Base-by-base conservation (phyloP, 179 eudicot species). In the Silene coronaria region DNA sequence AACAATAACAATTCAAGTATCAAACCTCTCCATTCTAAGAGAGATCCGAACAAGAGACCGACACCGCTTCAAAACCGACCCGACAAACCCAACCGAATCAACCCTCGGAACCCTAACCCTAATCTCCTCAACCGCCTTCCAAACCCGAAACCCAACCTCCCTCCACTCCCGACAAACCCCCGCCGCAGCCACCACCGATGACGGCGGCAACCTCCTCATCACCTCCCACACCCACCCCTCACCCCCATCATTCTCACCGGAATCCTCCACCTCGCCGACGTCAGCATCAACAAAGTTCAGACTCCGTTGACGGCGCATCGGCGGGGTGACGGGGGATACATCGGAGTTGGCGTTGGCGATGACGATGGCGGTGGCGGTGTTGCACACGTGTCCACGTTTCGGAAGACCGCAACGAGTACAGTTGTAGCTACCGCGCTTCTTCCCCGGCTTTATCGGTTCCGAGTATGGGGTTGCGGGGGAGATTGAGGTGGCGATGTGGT, bases 391-490 rank as follows among this genome's bases (percentile, higher is more conserved):
- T 77, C 98, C 98, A 58, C 80, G 85, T 53, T 94, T 94, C 5
- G 96, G 98, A 16, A 81, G 80, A 62, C 98, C 98, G 27, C 98
- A 94, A 0, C 92, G 87, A 80, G 94, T 92, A 55, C 98, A 92
- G 84, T 84, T 92, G 82, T 94, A 94, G 80, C 81, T 83, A 0
- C 98, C 98, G 4, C 98, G 91, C 26, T 70, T 85, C 72, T 92
- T 91, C 46, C 82, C 84, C 17, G 78, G 83, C 65, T 80, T 87
- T 30, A 45, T 1, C 30, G 77, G 74, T 24, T 78, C 67, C 2
- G 76, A 62, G 70, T 57, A 26, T 6, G 81, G 84, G 69, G 87
- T 81, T 30, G 89, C 42, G 55, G 79, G 77, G 61, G 82, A 59
- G 23, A 73, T 76, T 66, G 87, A 83, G 80, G 89, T 83, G 80